These are phyloP conservation scores for Colletotrichum chlorophyti DNA, from an alignment of 2,329 filamentous ascomycete species.

Conservation along the genomic window DNA sequence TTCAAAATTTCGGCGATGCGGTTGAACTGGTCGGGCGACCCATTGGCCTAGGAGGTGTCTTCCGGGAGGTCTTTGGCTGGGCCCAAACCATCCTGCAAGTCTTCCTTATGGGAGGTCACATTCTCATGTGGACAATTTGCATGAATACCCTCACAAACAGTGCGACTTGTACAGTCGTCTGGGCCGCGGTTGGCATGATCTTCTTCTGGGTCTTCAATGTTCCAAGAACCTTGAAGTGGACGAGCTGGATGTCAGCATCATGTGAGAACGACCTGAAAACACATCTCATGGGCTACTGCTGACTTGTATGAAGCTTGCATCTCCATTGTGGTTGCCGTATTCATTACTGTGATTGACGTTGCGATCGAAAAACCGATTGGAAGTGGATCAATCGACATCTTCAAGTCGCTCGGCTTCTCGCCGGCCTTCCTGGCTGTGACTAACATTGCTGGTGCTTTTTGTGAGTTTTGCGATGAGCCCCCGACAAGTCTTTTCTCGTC, in stretches of 20 bases:
- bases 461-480: conserved; percentile 34
- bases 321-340: conserved; percentile 68
- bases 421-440: conserved; percentile 62
- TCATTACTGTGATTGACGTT: conserved; percentile 70
- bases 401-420: conserved; percentile 50
- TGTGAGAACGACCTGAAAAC: conserved; percentile 44
- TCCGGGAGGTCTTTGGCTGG: conserved; percentile 64
- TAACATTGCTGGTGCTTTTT: conserved; percentile 73
- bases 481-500: background rate
- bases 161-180: conserved; percentile 68
- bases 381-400: conserved; percentile 38
- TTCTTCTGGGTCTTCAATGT: conserved; percentile 66
- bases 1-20: conserved; percentile 71
- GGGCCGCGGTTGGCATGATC: conserved; percentile 64
- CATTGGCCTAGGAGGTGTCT: conserved; percentile 56
- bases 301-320: conserved; percentile 51
- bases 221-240: conserved; percentile 67
- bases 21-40: conserved; percentile 60
- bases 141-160: conserved; percentile 68
- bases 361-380: conserved; percentile 54
- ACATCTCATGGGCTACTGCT: background rate
- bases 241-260: conserved; percentile 67
- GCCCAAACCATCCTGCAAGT: conserved; percentile 69
- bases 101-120: conserved; percentile 73
- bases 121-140: conserved; percentile 72